Evolutionary conservation across 805 yeast species (phyloP).

Genomic region (Ogataea methylovora): DNA sequence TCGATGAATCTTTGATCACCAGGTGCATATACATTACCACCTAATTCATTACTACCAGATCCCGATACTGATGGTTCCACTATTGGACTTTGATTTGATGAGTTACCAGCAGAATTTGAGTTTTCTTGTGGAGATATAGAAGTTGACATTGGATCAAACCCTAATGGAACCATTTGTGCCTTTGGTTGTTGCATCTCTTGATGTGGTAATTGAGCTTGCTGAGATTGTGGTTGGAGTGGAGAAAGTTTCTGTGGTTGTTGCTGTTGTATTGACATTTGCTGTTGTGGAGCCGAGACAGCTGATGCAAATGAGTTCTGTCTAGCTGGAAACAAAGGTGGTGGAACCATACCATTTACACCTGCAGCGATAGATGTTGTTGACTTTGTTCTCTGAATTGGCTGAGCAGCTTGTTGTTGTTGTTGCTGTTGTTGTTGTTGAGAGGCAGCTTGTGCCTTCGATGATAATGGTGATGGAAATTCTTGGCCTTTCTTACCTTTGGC

Average conservation of each 20-base stretch:
- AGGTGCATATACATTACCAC: too few relatives aligned
- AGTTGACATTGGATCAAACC: not conserved
- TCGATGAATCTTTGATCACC: slow-evolving; percentile 31
- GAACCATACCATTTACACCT: slow-evolving; percentile 17
- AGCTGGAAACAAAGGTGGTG: slow-evolving; percentile 19
- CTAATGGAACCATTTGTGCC: slow-evolving; percentile 3
- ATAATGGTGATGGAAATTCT: not conserved
- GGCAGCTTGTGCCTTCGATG: too few relatives aligned
- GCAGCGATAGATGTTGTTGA: slow-evolving; percentile 18
- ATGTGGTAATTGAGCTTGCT: slow-evolving; percentile 1
- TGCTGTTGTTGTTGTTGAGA: not conserved
- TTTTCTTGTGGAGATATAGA: slow-evolving; percentile 14
- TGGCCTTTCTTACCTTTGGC: not conserved
- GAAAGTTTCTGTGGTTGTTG: slow-evolving; percentile 1
- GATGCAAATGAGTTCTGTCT: not conserved
- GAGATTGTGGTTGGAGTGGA: not conserved
- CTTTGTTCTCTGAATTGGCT: not conserved
- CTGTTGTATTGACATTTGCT: slow-evolving; percentile 1
- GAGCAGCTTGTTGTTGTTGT: not conserved
- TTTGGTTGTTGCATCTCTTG: slow-evolving; percentile 4
- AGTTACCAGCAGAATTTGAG: slow-evolving; percentile 12
- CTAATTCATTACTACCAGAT: too few relatives aligned
- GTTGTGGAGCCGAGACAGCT: not conserved
- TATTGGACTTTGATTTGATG: not conserved
- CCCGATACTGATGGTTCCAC: too few relatives aligned